phyloP scores from a whole-genome alignment of 495 filamentous ascomycete genomes.

The Penicillium mononematosum region DNA sequence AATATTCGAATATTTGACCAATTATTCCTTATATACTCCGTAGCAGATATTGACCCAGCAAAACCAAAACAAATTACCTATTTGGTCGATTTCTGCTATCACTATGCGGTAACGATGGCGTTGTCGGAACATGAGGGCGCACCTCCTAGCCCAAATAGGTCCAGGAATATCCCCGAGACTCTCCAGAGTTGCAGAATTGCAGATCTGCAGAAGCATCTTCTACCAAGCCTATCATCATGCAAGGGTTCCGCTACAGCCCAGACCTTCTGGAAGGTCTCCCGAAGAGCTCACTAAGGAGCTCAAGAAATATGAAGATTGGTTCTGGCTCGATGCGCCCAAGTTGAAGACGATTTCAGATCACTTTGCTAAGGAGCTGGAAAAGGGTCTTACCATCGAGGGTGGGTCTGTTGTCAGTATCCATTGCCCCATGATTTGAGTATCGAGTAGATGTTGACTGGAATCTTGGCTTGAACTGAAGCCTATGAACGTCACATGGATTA shows the following conservation, averaged over 20 bases:
- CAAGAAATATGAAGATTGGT: conserved; percentile 70
- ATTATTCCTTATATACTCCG: conserved; percentile 1
- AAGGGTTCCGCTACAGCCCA: conserved; percentile 25
- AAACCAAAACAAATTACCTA: conserved; percentile 4
- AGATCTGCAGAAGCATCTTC: background rate
- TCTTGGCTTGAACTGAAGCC: conserved; percentile 53
- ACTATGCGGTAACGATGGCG: conserved; percentile 28
- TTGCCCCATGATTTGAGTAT: background rate
- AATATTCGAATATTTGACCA: background rate
- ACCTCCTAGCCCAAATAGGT: background rate
- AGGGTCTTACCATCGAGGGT: conserved; percentile 77
- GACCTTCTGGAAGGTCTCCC: conserved; percentile 68
- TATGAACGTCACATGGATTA: conserved; percentile 97
- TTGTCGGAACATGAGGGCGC: conserved; percentile 10
- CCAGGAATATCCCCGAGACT: conserved; percentile 3
- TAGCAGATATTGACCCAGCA: background rate
- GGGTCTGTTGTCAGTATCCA: conserved; percentile 72
- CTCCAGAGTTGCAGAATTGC: background rate
- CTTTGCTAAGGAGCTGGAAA: conserved; percentile 76
- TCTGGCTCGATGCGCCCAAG: conserved; percentile 67
- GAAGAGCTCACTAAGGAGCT: conserved; percentile 72
- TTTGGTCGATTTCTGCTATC: conserved; percentile 1
- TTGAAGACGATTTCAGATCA: conserved; percentile 84
- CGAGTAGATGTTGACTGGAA: background rate
- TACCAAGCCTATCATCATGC: conserved; percentile 12